Evolutionary conservation across 805 yeast genomes (phyloP), one percentile per base, ranked within the genome.

Genomic region (Pichia ethanolica): DNA sequence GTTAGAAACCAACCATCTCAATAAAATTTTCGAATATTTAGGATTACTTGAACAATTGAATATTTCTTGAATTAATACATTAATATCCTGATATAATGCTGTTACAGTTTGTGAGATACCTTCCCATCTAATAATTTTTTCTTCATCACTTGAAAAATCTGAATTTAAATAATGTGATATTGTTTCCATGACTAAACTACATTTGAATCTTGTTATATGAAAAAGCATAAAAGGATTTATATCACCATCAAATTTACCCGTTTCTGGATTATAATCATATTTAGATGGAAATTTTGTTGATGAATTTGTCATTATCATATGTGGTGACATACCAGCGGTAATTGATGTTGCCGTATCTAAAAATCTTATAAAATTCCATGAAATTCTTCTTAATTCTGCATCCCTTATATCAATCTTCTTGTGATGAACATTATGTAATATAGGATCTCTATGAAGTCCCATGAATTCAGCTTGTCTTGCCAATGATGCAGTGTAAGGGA

Each of bases 1-100:
- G 63, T 91, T 90, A 36, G 90, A 80, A 47, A 87, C 70, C 63
- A 89, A 77, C 97, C 98, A 91, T 5, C 83, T 67, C 50, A 91
- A 71, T 28, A 91, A 95, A 3, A 93, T 91, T 53, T 84, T 67
- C 2, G 51, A 37, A 36, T 49, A 51, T 35, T 45, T 44, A 9
- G 47, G 43, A 40, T 50, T 47, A 13, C 35, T 39, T 27, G 42
- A 35, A 46, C 57, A 54, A 35, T 35, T 43, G 5, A 47, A 34
- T 5, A 54, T 54, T 43, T 54, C 55, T 27, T 35, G 39, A 11
- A 45, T 35, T n/a, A 54, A 28, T 4, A 28, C 14, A 27, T 33
- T 33, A 13, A 54, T 40, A 38, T 54, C 55, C 36, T 45, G 42
- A 37, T 54, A 54, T 26, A 54, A 41, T 9, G 53, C 49, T 14